Percentiles rank a stretch among this genome's conserved stretches.
These are phyloP conservation scores for Botrytis tulipae DNA, from an alignment of 2,329 filamentous ascomycete genomes.

Conservation along the genomic window DNA sequence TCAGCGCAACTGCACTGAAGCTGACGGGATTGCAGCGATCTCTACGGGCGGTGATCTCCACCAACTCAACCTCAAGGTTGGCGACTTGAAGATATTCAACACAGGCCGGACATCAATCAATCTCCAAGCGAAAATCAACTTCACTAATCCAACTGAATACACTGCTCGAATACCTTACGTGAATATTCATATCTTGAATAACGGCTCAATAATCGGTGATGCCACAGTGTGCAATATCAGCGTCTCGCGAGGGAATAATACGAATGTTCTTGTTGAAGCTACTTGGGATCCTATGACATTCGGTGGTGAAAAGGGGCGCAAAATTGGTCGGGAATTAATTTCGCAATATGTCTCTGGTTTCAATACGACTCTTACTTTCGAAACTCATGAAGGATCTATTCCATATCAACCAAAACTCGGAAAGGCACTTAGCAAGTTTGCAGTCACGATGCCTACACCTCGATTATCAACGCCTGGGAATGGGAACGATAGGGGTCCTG, in stretches of 20 bases:
- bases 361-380: conserved; percentile 77
- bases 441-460: conserved; percentile 70
- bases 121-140: conserved; percentile 70
- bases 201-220: conserved; percentile 73
- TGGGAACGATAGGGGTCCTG: conserved; percentile 41
- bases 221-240: conserved; percentile 63
- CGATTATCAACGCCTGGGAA: conserved; percentile 54
- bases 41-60: conserved; percentile 50
- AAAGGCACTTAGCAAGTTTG: conserved; percentile 67
- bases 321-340: conserved; percentile 68
- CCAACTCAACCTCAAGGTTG: conserved; percentile 60
- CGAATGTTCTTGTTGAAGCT: conserved; percentile 63
- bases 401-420: conserved; percentile 72
- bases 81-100: conserved; percentile 68
- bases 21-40: conserved; percentile 52
- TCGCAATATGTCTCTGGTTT: conserved; percentile 85
- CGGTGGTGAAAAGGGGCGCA: conserved; percentile 59
- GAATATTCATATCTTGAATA: conserved; percentile 72
- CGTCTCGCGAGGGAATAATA: conserved; percentile 69
- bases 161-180: conserved; percentile 77
- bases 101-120: conserved; percentile 70
- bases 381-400: conserved; percentile 68
- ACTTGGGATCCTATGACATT: conserved; percentile 69
- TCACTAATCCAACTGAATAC: conserved; percentile 89
- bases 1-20: conserved; percentile 37